Percentiles rank a stretch among this genome's conserved stretches.
Evolutionary conservation across 2,329 filamentous ascomycete genomes (phyloP).

Genomic region (Fusarium nelsonii): DNA sequence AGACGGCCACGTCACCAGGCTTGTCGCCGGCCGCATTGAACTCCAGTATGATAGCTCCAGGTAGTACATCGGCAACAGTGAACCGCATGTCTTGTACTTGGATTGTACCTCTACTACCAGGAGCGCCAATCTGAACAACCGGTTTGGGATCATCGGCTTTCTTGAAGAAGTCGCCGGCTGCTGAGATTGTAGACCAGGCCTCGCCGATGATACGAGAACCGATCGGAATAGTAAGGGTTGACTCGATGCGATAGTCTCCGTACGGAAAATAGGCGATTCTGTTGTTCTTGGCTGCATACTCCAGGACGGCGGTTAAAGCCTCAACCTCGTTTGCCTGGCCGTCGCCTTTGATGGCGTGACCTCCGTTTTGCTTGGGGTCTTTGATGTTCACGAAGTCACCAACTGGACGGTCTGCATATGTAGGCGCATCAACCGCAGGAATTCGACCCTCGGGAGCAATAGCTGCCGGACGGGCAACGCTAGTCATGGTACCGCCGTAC

Average conservation of each 20-base stretch:
- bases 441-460: neutral
- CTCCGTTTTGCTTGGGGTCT: neutral
- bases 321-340: conserved; percentile 72
- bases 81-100: conserved; percentile 75
- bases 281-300: conserved; percentile 46
- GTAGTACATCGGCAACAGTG: conserved; percentile 68
- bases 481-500: too few relatives aligned
- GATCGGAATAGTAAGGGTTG: conserved; percentile 57
- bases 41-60: conserved; percentile 72
- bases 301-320: conserved; percentile 45
- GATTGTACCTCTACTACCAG: conserved; percentile 68
- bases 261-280: conserved; percentile 60
- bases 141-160: conserved; percentile 65
- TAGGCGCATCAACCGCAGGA: neutral
- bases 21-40: conserved; percentile 69
- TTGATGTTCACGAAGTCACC: neutral
- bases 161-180: conserved; percentile 62
- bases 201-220: too few relatives aligned
- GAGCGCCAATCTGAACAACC: conserved; percentile 68
- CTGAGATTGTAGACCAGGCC: conserved; percentile 55
- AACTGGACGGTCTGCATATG: neutral
- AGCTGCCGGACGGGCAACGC: too few relatives aligned
- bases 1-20: neutral
- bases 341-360: conserved; percentile 66
- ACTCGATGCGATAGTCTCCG: conserved; percentile 58